Percentiles rank a stretch among this genome's conserved stretches.
phyloP scores from a whole-genome alignment of 163 green algal species.

The Coccomyxa subellipsoidea region DNA sequence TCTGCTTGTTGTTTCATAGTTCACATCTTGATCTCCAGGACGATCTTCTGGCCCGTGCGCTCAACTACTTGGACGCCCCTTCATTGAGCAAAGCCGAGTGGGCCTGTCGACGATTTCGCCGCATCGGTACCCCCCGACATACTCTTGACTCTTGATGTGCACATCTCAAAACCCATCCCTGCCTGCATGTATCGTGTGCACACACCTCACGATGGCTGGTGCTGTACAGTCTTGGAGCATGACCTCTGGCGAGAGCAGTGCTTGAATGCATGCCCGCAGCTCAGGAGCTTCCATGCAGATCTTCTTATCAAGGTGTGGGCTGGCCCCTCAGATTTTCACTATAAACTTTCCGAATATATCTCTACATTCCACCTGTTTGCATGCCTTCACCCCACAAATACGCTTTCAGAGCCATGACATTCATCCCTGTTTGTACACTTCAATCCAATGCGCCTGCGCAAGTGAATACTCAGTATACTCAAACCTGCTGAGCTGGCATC shows the following conservation, averaged over 20 bases:
- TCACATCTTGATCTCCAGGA: background rate
- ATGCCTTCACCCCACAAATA: too few relatives aligned
- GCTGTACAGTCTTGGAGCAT: constrained; percentile 13
- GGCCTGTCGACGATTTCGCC: background rate
- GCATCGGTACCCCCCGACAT: background rate
- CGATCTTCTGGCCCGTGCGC: background rate
- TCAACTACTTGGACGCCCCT: background rate
- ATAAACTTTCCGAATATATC: background rate
- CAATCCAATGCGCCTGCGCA: too few relatives aligned
- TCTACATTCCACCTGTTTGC: too few relatives aligned
- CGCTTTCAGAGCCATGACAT: too few relatives aligned
- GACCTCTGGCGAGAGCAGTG: constrained; percentile 10
- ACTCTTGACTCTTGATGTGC: background rate
- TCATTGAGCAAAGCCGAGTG: background rate
- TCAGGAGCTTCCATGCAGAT: background rate
- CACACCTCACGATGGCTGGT: background rate
- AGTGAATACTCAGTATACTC: too few relatives aligned
- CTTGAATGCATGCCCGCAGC: background rate
- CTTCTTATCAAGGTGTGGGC: background rate
- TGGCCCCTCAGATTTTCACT: background rate
- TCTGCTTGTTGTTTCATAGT: background rate
- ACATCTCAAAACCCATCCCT: background rate
- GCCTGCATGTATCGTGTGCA: background rate
- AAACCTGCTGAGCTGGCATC: too few relatives aligned
- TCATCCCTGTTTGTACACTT: too few relatives aligned